Percentiles rank a stretch among this genome's conserved stretches.
These are phyloP conservation scores for Picochlorum sp. DNA, from an alignment of 139 green algal species.

Conservation along the genomic window DNA sequence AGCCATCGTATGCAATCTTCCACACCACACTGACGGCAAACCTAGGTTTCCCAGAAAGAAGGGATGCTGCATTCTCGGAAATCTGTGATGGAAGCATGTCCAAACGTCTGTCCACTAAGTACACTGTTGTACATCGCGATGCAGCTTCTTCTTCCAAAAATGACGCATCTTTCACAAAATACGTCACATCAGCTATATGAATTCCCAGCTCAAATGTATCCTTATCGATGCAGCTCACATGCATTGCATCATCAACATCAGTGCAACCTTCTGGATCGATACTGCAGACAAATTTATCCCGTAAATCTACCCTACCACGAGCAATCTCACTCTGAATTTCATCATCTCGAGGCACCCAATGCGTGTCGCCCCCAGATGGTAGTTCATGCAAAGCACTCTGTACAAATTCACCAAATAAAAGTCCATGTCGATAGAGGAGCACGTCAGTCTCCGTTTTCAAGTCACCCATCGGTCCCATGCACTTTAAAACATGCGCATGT, in stretches of 20 bases:
- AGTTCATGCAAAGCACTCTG: conserved; percentile 62
- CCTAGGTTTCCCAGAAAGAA: conserved; percentile 69
- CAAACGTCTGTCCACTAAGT: conserved; percentile 56
- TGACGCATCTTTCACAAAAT: conserved; percentile 59
- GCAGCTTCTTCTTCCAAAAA: conserved; percentile 73
- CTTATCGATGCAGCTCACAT: conserved; percentile 29
- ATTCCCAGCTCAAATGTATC: conserved; percentile 58
- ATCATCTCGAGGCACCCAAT: conserved; percentile 42
- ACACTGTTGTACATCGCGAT: conserved; percentile 44
- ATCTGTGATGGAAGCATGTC: conserved; percentile 82
- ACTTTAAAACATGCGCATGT: conserved; percentile 23
- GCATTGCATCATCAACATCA: conserved; percentile 82
- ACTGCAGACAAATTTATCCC: conserved; percentile 54
- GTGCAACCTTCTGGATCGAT: conserved; percentile 73
- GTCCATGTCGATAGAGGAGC: conserved; percentile 15
- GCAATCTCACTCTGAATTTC: conserved; percentile 20
- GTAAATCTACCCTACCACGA: conserved; percentile 61
- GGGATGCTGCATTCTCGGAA: conserved; percentile 78
- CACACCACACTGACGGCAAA: conserved; percentile 82
- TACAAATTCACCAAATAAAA: conserved; percentile 21
- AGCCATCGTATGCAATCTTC: conserved; percentile 54
- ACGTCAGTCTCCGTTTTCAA: conserved; percentile 24
- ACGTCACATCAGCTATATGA: conserved; percentile 84
- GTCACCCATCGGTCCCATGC: conserved; percentile 46
- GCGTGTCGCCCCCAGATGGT: conserved; percentile 59